Base-by-base conservation (phyloP, 2,329 filamentous ascomycete genomes). In the Aspergillus calidoustus region DNA sequence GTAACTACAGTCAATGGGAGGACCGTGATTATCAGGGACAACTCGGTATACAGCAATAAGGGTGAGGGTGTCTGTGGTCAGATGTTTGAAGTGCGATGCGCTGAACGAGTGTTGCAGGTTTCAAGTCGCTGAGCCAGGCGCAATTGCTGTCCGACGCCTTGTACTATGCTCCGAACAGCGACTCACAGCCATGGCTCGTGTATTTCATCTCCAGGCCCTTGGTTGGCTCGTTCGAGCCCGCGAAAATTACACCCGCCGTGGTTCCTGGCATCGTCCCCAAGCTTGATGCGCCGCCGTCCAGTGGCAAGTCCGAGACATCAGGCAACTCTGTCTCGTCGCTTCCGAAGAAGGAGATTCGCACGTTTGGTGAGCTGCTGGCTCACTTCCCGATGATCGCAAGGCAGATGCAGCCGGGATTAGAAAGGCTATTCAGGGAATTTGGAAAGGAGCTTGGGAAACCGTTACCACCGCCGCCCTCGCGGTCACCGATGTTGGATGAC, bases 171-270 rank as follows among this genome's bases (percentile, higher is more conserved):
- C 92, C 97, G 71, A 88, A 87, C n/a, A 86, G 91, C 70, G 94
- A 98, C 70, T 89, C 92, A 15, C 90, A 93, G 69, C 92, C 93
- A 84, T 99, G 95, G 93, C 87, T 99, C 48, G 85, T 99, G 63
- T 98, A 98, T 84, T 97, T 93, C 77, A 96, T 99, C 65, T 95
- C 94, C 28, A 89, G 87, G 55, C 95, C 95, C 2, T 81, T 99
- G 55, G 86, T 97, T 22, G 95, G 95, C 25, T 85, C 86, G 1
- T 93, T 90, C 82, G 93, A 97, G 71, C 86, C 92, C 54, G 84
- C 87, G 55, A 89, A 87, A 66, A 89, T 94, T 54, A 77, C 85
- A 4, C 88, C 90, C 3, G 92, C 93, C 1, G 78, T 89, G 22
- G 73, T 78, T 4, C 66, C 82, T 77, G 66, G 81, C 76, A 61